Evolutionary conservation across 192 early-diverging fungal genomes (phyloP).

Genomic region (Spizellomyces punctatus): DNA sequence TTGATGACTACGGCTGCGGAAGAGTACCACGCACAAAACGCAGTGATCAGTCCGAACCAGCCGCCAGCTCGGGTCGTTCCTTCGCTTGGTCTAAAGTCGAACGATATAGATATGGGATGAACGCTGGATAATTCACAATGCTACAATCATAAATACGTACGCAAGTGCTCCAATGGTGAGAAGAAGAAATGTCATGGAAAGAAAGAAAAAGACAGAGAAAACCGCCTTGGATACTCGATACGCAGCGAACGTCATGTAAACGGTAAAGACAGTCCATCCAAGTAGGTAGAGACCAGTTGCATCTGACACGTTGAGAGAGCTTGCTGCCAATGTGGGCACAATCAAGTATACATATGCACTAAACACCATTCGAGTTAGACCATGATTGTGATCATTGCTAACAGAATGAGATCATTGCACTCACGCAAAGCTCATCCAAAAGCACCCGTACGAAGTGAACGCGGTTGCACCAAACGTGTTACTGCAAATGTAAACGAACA

Average conservation of each 20-base stretch:
- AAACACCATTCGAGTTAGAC: constrained; percentile 34
- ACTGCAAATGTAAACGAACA: constrained; percentile 19
- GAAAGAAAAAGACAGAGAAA: constrained; percentile 63
- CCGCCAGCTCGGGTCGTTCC: constrained; percentile 66
- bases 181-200: constrained; percentile 57
- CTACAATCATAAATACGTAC: not conserved
- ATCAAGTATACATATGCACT: constrained; percentile 70
- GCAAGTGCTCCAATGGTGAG: constrained; percentile 66
- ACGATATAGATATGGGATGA: not conserved
- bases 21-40: constrained; percentile 73
- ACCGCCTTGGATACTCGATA: constrained; percentile 53
- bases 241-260: constrained; percentile 68
- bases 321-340: constrained; percentile 29
- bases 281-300: constrained; percentile 65
- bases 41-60: constrained; percentile 72
- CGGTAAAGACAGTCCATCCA: constrained; percentile 70
- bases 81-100: constrained; percentile 16
- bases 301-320: not conserved
- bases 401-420: not conserved
- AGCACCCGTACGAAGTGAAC: constrained; percentile 60
- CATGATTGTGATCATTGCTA: not conserved
- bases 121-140: not conserved
- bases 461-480: constrained; percentile 86
- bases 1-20: constrained; percentile 16
- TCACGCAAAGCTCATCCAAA: constrained; percentile 32